phyloP scores from a whole-genome alignment of 1,139 yeast genomes.

The Eremothecium sinecaudum region DNA sequence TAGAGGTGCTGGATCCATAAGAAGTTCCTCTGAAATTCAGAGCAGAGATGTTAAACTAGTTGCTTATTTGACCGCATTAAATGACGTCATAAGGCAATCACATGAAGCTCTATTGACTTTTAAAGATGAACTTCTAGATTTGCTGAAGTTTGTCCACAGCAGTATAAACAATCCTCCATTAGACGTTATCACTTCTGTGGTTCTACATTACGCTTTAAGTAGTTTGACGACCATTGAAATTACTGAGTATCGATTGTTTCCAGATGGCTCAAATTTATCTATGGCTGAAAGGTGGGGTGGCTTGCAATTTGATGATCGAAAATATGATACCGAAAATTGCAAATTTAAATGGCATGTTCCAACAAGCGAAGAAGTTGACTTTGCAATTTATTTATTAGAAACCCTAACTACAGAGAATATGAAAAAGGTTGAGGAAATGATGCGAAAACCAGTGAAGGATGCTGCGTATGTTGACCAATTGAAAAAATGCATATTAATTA shows the following conservation, averaged over 20 bases:
- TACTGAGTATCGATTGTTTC: conserved; percentile 45
- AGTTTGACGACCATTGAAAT: conserved; percentile 54
- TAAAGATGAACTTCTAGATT: conserved; percentile 39
- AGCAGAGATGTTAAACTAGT: conserved; percentile 72
- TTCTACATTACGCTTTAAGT: conserved; percentile 59
- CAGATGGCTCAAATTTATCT: conserved; percentile 32
- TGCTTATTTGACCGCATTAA: conserved; percentile 63
- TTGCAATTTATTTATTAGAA: conserved; percentile 55
- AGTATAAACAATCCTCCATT: conserved; percentile 64
- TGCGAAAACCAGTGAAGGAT: conserved; percentile 25
- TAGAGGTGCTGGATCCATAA: conserved; percentile 76
- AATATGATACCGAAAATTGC: conserved; percentile 38
- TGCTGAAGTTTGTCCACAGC: conserved; percentile 46
- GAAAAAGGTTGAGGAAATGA: conserved; percentile 35
- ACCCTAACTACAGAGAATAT: conserved; percentile 40
- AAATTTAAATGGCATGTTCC: conserved; percentile 74
- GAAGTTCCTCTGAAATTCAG: conserved; percentile 59
- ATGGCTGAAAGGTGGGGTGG: conserved; percentile 64
- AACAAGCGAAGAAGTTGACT: conserved; percentile 42
- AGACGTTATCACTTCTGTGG: conserved; percentile 34
- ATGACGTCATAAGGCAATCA: conserved; percentile 66
- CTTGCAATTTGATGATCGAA: conserved; percentile 43
- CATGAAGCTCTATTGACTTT: conserved; percentile 41
- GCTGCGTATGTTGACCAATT: conserved; percentile 38
- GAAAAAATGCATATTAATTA: conserved; percentile 45